Conservation (phyloP, 2,329 filamentous ascomycete species). For the Endothia cerciana region DNA sequence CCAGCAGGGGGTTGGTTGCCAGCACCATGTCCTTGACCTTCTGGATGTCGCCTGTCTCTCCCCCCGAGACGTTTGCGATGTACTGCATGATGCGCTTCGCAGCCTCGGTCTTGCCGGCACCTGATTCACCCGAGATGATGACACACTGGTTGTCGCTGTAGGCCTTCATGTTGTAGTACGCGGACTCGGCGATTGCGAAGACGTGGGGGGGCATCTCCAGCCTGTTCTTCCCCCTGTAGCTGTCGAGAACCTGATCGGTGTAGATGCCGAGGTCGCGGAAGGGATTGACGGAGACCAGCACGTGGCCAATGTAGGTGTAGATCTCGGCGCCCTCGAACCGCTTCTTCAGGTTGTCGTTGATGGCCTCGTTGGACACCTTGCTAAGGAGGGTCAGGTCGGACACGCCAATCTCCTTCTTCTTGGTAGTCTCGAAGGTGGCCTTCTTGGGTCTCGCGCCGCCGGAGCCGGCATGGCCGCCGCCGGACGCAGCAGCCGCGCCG, state of each 20-base stretch:
- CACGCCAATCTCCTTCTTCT: slow-evolving; percentile 99
- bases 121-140: slow-evolving; percentile 98
- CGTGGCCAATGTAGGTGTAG: slow-evolving; percentile 99
- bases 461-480: slow-evolving; percentile 45
- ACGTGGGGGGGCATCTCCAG: slow-evolving; percentile 95
- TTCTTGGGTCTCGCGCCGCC: slow-evolving; percentile 78
- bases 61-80: slow-evolving; percentile 94
- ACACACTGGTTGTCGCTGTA: slow-evolving; percentile 99
- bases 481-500: slow-evolving; percentile 45
- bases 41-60: slow-evolving; percentile 82
- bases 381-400: slow-evolving; percentile 96
- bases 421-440: slow-evolving; percentile 91
- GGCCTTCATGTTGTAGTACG: slow-evolving; percentile 99
- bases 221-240: slow-evolving; percentile 95
- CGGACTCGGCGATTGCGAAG: slow-evolving; percentile 92
- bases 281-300: slow-evolving; percentile 97
- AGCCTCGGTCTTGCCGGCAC: slow-evolving; percentile 97
- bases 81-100: slow-evolving; percentile 99
- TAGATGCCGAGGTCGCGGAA: slow-evolving; percentile 98
- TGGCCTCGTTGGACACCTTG: slow-evolving; percentile 98
- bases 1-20: slow-evolving; percentile 93
- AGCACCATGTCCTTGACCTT: slow-evolving; percentile 99
- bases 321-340: slow-evolving; percentile 97
- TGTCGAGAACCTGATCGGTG: slow-evolving; percentile 89
- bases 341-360: slow-evolving; percentile 99